Conservation (phyloP, 2,329 filamentous ascomycete species). For the Pseudogymnoascus sp. region DNA sequence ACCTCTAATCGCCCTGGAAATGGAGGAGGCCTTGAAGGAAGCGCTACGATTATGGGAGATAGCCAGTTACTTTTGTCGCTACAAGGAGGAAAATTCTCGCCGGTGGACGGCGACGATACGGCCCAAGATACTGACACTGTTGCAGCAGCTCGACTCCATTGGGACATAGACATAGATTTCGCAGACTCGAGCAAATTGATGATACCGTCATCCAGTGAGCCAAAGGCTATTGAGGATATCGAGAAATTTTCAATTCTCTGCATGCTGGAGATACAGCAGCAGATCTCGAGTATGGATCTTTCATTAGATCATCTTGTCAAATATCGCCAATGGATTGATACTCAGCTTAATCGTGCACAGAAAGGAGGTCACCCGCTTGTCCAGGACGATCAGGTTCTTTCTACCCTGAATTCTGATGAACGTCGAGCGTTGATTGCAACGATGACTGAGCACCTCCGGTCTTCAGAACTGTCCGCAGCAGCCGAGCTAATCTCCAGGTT, state of each 20-base stretch:
- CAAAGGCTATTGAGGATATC: not conserved
- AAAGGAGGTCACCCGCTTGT: constrained; percentile 9
- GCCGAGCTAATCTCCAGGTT: not conserved
- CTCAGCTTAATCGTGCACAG: not conserved
- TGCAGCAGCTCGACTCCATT: constrained; percentile 14
- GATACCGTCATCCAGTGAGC: constrained; percentile 7
- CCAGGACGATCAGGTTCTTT: not conserved
- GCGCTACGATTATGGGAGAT: not conserved
- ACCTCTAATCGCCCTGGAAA: not conserved
- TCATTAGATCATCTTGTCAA: constrained; percentile 12
- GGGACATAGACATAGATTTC: constrained; percentile 16
- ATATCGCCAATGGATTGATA: constrained; percentile 13
- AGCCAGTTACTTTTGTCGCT: not conserved
- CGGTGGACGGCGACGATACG: constrained; percentile 4
- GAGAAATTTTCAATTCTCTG: constrained; percentile 16
- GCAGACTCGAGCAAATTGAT: constrained; percentile 10
- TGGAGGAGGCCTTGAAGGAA: not conserved
- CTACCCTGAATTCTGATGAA: not conserved
- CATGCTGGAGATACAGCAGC: constrained; percentile 13
- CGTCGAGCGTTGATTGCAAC: constrained; percentile 6
- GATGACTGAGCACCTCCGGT: not conserved
- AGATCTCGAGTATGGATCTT: constrained; percentile 1
- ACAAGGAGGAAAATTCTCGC: constrained; percentile 8
- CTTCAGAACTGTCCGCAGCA: not conserved
- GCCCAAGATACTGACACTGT: constrained; percentile 5